phyloP scores from a whole-genome alignment of 768 basidiomycete genomes.

The Russula lepida region DNA sequence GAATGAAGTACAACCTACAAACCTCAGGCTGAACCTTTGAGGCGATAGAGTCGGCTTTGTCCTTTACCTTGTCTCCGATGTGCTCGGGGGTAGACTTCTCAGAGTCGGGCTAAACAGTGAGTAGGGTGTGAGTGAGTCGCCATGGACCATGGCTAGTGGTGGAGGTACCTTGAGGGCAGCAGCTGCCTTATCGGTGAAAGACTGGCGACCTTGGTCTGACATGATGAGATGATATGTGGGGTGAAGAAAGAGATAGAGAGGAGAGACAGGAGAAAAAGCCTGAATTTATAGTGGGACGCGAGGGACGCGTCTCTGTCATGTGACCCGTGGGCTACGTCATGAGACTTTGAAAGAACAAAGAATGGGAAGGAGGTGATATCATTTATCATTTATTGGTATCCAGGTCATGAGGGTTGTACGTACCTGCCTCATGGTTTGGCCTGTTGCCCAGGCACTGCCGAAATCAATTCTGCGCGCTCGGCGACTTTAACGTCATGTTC shows the following conservation, averaged over 20 bases:
- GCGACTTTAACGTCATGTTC: no score
- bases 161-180: slow-evolving; percentile 28
- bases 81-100: slow-evolving; percentile 3
- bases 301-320: background rate
- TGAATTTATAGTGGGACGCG: background rate
- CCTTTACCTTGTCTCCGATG: background rate
- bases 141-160: no score
- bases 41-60: background rate
- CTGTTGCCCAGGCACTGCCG: no score
- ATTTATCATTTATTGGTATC: background rate
- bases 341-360: background rate
- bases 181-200: slow-evolving; percentile 30
- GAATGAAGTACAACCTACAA: background rate
- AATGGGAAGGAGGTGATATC: background rate
- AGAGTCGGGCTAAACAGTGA: background rate
- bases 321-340: background rate
- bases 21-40: slow-evolving; percentile 2
- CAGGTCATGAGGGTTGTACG: background rate
- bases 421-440: background rate
- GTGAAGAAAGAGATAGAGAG: background rate
- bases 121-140: background rate
- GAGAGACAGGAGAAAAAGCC: background rate
- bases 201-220: slow-evolving; percentile 31
- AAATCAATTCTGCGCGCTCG: no score
- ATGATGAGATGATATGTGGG: slow-evolving; percentile 20